Evolutionary conservation across 805 yeast genomes (phyloP).

Genomic region (Schizosaccharomyces lindneri): DNA sequence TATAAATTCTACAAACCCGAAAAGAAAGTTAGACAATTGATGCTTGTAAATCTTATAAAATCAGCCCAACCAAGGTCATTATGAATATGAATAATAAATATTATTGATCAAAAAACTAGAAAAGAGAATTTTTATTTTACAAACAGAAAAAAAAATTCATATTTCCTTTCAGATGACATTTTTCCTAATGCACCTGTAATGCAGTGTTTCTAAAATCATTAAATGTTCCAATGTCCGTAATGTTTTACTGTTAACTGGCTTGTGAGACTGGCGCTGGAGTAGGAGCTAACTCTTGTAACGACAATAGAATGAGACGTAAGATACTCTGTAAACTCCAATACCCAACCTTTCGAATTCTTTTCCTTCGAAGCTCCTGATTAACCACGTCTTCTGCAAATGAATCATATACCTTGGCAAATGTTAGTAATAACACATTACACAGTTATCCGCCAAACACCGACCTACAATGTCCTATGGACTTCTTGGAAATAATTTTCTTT

Average conservation of each 20-base stretch:
- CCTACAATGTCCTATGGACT: background rate
- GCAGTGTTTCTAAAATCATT: too few relatives aligned
- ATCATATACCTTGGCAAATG: conserved; percentile 54
- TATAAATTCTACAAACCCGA: too few relatives aligned
- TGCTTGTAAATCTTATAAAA: too few relatives aligned
- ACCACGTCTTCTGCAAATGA: conserved; percentile 73
- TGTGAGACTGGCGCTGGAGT: background rate
- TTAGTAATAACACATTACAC: background rate
- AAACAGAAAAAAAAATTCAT: too few relatives aligned
- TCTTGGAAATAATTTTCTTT: background rate
- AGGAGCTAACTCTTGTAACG: background rate
- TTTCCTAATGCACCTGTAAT: too few relatives aligned
- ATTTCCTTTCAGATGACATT: too few relatives aligned
- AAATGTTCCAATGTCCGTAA: too few relatives aligned
- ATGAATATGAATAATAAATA: too few relatives aligned
- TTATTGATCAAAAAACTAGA: background rate
- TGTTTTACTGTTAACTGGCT: background rate
- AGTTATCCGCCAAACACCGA: background rate
- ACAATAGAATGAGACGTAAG: conserved; percentile 50
- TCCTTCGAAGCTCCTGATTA: conserved; percentile 54
- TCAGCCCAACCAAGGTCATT: too few relatives aligned
- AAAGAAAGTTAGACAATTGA: too few relatives aligned
- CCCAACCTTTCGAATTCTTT: conserved; percentile 59
- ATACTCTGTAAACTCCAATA: conserved; percentile 79
- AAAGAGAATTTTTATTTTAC: background rate